phyloP scores from a whole-genome alignment of 108 stramenopile genomes.

The Pseudonitzschia delicatissima region DNA sequence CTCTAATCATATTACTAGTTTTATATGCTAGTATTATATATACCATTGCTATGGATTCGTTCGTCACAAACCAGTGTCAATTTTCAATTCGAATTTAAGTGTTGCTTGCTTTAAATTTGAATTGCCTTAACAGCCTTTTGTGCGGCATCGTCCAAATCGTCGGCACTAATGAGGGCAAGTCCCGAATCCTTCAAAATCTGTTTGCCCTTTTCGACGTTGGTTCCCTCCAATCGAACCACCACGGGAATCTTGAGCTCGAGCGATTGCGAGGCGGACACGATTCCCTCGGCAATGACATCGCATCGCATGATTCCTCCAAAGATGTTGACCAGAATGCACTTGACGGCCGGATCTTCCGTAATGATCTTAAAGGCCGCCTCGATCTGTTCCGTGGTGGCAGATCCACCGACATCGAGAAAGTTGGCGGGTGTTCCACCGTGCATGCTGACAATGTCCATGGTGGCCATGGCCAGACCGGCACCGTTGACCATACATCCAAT shows the following conservation, averaged over 20 bases:
- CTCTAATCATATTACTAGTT: no score
- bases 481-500: conserved; percentile 93
- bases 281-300: conserved; percentile 79
- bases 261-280: conserved; percentile 68
- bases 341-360: conserved; percentile 52
- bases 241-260: conserved; percentile 76
- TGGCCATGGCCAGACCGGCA: conserved; percentile 87
- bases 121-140: conserved; percentile 67
- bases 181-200: conserved; percentile 64
- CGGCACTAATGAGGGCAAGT: conserved; percentile 66
- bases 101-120: neutral
- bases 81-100: neutral
- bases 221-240: conserved; percentile 79
- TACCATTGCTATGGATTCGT: no score
- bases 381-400: conserved; percentile 47
- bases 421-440: conserved; percentile 79
- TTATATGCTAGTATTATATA: no score
- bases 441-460: conserved; percentile 86
- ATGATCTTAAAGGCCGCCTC: conserved; percentile 56
- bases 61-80: no score
- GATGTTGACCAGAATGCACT: conserved; percentile 81
- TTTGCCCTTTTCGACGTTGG: conserved; percentile 70
- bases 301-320: conserved; percentile 88
- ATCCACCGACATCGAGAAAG: conserved; percentile 81
- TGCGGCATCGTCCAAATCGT: conserved; percentile 88